Evolutionary conservation across 768 basidiomycete species (phyloP), one percentile per base, ranked within the genome.

Genomic region (Macrolepiota albuminosa): DNA sequence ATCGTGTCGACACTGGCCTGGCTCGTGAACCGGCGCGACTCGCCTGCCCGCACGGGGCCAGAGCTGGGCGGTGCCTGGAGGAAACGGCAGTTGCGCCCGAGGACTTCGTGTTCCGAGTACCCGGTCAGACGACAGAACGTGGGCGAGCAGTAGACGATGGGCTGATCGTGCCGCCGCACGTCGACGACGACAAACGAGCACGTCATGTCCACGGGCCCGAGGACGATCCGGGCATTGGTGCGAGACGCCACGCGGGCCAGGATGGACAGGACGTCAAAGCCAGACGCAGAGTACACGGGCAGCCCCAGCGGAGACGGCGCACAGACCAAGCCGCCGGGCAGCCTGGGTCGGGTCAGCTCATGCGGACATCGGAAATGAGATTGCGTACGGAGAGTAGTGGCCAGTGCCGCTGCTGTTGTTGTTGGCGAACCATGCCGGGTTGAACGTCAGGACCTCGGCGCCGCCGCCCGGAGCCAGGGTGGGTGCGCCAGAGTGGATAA

Each of bases 171-270:
- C 57, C 89, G 77, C 6, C 89, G 83, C 26, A 87, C 82, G 70
- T 99, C 97, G 47, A 87, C 88, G 43, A 99, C 90, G 66, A 91
- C 82, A 72, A 98, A 99, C n/a, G 88, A 84, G 70, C 93, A 95
- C 6, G 89, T 88, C 61, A 94, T 77, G 72, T 99, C 96, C 33
- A 98, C 91, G 0, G 96, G 93, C 16, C 97, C 96, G 18, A 98
- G 82, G 10, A 78, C 73, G 46, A 98, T 81, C 59, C 77, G 83
- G 1, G 93, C 92, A 66, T 88, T 82, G 0, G 85, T 84, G 6
- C 95, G 82, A 16, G 78, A 81, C 6, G 82, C 86, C 8, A 98
- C 88, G 8, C 92, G 82, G 10, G 89, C 81, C 31, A 98, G 81
- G 47, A 97, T 80, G 33, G 88, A 84, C 49, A 98, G 76, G 52